Percentiles rank a stretch among this genome's conserved stretches.
phyloP scores from a whole-genome alignment of 1,139 yeast genomes.

The Candida sojae region DNA sequence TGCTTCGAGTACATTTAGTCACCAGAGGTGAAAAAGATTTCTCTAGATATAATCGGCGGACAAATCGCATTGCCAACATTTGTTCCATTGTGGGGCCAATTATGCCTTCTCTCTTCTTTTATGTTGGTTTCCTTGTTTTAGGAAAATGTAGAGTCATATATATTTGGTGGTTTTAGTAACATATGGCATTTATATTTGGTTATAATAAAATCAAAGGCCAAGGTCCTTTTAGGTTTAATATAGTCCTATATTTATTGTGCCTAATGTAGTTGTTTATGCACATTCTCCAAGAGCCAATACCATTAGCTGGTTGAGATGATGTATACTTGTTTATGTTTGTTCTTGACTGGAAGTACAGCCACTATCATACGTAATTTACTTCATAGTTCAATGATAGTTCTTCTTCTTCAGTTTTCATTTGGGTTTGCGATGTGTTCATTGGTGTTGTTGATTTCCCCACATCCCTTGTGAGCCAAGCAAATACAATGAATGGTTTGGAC shows the following conservation, averaged over 20 bases:
- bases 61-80: constrained; percentile 29
- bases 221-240: constrained; percentile 30
- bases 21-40: constrained; percentile 40
- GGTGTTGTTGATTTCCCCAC: constrained; percentile 28
- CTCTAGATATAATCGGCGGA: constrained; percentile 27
- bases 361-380: constrained; percentile 23
- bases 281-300: constrained; percentile 38
- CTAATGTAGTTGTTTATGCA: constrained; percentile 29
- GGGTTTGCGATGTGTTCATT: constrained; percentile 36
- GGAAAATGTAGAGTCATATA: constrained; percentile 36
- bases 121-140: constrained; percentile 28
- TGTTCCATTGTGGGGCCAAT: constrained; percentile 33
- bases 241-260: constrained; percentile 34
- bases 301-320: constrained; percentile 37
- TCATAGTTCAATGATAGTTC: constrained; percentile 29
- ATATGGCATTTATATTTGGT: constrained; percentile 36
- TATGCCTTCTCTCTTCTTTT: constrained; percentile 31
- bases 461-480: constrained; percentile 37
- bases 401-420: constrained; percentile 31
- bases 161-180: constrained; percentile 30
- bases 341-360: constrained; percentile 30
- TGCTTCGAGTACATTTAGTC: constrained; percentile 38
- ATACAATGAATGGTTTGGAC: constrained; percentile 23
- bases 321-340: constrained; percentile 33
- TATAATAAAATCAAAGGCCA: constrained; percentile 30